Evolutionary conservation across 2,329 filamentous ascomycete species (phyloP).

Genomic region (Phialophora expanda): DNA sequence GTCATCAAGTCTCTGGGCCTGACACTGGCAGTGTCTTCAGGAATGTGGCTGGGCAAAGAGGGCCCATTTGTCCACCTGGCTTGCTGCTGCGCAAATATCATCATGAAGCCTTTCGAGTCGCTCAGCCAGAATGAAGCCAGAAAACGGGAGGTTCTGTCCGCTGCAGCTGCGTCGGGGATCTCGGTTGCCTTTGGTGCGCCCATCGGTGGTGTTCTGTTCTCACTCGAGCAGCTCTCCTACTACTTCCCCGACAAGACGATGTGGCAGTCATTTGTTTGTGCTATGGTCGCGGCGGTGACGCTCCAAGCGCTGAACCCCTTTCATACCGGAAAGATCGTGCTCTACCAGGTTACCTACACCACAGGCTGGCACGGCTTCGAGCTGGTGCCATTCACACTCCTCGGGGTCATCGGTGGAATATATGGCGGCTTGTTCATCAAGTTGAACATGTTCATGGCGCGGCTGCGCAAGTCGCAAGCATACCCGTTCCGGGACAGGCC

Average conservation of each 20-base stretch:
- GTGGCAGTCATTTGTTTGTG: constrained; percentile 99
- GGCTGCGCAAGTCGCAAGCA: constrained; percentile 70
- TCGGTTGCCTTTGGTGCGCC: constrained; percentile 93
- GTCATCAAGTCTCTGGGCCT: constrained; percentile 82
- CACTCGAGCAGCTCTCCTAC: constrained; percentile 94
- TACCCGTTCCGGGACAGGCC: constrained; percentile 63
- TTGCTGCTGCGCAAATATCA: constrained; percentile 92
- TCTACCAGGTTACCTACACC: constrained; percentile 95
- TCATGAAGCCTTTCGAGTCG: constrained; percentile 84
- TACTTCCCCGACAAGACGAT: constrained; percentile 99
- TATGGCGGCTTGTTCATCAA: constrained; percentile 96
- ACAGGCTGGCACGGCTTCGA: constrained; percentile 94
- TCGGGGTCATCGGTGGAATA: constrained; percentile 88
- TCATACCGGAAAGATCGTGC: constrained; percentile 88
- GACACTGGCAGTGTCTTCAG: constrained; percentile 89
- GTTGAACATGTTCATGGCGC: constrained; percentile 83
- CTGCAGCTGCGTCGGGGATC: constrained; percentile 88
- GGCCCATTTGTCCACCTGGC: constrained; percentile 94
- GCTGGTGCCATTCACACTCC: constrained; percentile 80
- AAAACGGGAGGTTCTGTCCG: constrained; percentile 90
- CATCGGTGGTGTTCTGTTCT: constrained; percentile 93
- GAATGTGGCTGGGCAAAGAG: constrained; percentile 96
- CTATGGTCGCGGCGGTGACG: constrained; percentile 96
- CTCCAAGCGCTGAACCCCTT: constrained; percentile 94
- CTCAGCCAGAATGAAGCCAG: constrained; percentile 90